phyloP scores from a whole-genome alignment of 306 rosid genomes.

The Aeschynomene evenia region DNA sequence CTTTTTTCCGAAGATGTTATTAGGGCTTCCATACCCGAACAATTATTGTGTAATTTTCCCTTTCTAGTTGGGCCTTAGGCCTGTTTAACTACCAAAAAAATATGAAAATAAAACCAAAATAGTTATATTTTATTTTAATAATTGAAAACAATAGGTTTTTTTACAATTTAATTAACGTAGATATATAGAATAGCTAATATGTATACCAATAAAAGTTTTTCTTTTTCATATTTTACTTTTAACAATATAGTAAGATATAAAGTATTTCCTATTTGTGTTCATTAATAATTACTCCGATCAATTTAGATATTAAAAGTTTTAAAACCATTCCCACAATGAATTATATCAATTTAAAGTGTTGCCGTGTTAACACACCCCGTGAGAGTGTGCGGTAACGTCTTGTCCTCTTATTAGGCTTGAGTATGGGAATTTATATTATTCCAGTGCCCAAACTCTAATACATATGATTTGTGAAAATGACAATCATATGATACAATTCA shows the following conservation, averaged over 20 bases:
- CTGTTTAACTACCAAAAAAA: too few relatives aligned
- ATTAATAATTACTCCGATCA: background rate
- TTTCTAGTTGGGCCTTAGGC: too few relatives aligned
- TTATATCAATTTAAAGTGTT: background rate
- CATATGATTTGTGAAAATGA: background rate
- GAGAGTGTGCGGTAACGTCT: background rate
- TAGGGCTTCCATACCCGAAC: too few relatives aligned
- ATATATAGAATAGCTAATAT: too few relatives aligned
- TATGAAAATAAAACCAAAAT: background rate
- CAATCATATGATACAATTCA: background rate
- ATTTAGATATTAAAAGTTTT: background rate
- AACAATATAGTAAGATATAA: background rate
- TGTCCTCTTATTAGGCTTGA: background rate
- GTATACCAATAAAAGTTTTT: too few relatives aligned
- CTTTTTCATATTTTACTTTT: background rate
- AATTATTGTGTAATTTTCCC: too few relatives aligned
- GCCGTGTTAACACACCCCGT: background rate
- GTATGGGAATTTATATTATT: constrained; percentile 5
- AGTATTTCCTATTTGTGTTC: background rate
- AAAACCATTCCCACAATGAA: background rate
- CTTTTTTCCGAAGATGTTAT: too few relatives aligned
- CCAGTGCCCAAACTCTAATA: background rate
- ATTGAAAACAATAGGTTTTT: background rate
- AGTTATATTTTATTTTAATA: too few relatives aligned
- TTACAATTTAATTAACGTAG: background rate